Evolutionary conservation across 225 moss, liverwort and hornwort genomes (phyloP).

Genomic region (Climacium dendroides): DNA sequence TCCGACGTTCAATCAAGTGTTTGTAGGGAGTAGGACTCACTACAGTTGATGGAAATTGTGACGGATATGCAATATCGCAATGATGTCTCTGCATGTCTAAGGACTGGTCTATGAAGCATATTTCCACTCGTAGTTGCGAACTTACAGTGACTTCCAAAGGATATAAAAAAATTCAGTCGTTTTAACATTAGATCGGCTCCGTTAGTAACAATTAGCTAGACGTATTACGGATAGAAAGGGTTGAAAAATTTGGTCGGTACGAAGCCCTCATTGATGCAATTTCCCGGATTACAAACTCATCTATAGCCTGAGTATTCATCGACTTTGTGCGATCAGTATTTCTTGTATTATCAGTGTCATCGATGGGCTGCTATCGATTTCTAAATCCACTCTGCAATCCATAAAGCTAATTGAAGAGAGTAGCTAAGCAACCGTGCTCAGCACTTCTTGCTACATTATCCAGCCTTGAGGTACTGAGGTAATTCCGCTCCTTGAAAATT

Average conservation of each 20-base stretch:
- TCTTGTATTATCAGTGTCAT: neutral
- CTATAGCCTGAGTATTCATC: neutral
- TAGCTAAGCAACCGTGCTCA: neutral
- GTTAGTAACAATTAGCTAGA: too few species aligned
- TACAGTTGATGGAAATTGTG: neutral
- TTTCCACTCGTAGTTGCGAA: neutral
- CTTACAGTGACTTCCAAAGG: neutral
- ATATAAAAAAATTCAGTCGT: too few species aligned
- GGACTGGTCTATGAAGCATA: neutral
- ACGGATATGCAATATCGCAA: neutral
- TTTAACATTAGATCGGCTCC: neutral
- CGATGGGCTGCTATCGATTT: neutral
- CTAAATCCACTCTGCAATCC: too few species aligned
- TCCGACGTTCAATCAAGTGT: neutral
- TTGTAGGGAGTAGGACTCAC: neutral
- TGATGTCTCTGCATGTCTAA: too few species aligned
- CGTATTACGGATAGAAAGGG: neutral
- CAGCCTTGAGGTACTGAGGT: neutral
- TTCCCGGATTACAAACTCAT: neutral
- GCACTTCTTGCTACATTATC: neutral
- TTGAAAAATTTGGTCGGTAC: neutral
- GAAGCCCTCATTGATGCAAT: neutral
- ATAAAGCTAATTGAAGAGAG: neutral
- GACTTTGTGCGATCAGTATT: neutral
- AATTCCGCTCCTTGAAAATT: neutral